Evolutionary conservation across 768 basidiomycete species (phyloP).

Genomic region (Phaeotremella skinneri): DNA sequence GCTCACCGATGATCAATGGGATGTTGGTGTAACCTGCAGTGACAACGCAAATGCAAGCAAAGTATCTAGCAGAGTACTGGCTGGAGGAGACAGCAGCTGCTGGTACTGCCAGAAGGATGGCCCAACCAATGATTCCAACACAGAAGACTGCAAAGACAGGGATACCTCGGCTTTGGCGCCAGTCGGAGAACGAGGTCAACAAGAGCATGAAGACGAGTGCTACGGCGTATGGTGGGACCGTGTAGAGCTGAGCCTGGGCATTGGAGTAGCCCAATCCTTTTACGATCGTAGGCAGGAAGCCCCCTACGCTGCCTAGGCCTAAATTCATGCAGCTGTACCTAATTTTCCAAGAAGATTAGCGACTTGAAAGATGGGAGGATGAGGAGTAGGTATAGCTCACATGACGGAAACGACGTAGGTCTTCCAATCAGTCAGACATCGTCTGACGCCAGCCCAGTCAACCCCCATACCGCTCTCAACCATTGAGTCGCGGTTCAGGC

Average conservation of each 20-base stretch:
- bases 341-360: background rate
- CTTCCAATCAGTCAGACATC: slow-evolving; percentile 52
- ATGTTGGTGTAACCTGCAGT: slow-evolving; percentile 36
- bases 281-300: slow-evolving; percentile 54
- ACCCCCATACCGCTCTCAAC: slow-evolving; percentile 41
- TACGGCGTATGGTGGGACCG: slow-evolving; percentile 53
- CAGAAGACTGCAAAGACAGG: slow-evolving; percentile 46
- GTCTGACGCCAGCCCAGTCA: slow-evolving; percentile 50
- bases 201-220: slow-evolving; percentile 50
- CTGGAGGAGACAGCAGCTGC: slow-evolving; percentile 42
- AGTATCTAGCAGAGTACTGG: slow-evolving; percentile 52
- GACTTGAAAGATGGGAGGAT: background rate
- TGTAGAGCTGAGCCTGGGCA: slow-evolving; percentile 49
- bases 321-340: slow-evolving; percentile 51
- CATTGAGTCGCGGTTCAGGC: slow-evolving; percentile 47
- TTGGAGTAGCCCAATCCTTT: slow-evolving; percentile 50
- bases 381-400: slow-evolving; percentile 10
- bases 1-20: slow-evolving; percentile 36
- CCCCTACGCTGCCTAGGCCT: slow-evolving; percentile 32
- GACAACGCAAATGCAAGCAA: slow-evolving; percentile 52
- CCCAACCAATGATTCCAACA: slow-evolving; percentile 52
- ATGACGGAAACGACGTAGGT: slow-evolving; percentile 46
- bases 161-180: slow-evolving; percentile 40
- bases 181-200: slow-evolving; percentile 45
- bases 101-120: slow-evolving; percentile 31